Evolutionary conservation across 805 yeast species (phyloP), one percentile per base, ranked within the genome.

Genomic region (Saccharomycopsis selenospora): DNA sequence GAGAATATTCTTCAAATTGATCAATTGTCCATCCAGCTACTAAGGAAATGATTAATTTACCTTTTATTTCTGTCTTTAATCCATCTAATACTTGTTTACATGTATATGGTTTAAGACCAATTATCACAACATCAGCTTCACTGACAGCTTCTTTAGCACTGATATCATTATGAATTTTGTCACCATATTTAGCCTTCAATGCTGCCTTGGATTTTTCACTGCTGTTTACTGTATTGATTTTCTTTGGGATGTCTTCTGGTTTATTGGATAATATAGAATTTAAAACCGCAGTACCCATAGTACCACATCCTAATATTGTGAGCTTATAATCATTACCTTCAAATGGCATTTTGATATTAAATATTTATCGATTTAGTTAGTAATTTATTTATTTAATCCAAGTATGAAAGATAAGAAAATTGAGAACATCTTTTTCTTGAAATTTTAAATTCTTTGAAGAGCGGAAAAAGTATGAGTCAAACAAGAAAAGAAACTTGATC

Each of bases 21-120:
- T 71, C 79, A 53, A 90, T 80, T 14, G 95, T 86, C 77, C 88
- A 85, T 11, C 99, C 99, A 2, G 99, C 98, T 57, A 89, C 79
- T 53, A 93, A 69, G 3, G 96, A 86, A 49, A 91, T 81, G 24
- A 91, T 62, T 52, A 88, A 66, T 50, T 82, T 73, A 33, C 73
- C 79, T 18, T 66, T 61, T 55, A 80, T 69, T 2, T 70, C 69
- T 5, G 55, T 64, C 49, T 65, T 61, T 43, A 85, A 73, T 40
- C 73, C 68, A 11, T 70, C 66, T 57, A 86, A 67, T 2, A 89
- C 80, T 27, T 69, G 67, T 54, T 79, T 76, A 50, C 80, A 85
- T 71, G 84, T 67, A 64, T 72, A 89, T 22, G 99, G 99, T 67
- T 93, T 93, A 54, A 93, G 84, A 14, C 91, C 97, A 45, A 93